Evolutionary conservation across 2,329 filamentous ascomycete genomes (phyloP).

Genomic region (Talaromyces sp.): DNA sequence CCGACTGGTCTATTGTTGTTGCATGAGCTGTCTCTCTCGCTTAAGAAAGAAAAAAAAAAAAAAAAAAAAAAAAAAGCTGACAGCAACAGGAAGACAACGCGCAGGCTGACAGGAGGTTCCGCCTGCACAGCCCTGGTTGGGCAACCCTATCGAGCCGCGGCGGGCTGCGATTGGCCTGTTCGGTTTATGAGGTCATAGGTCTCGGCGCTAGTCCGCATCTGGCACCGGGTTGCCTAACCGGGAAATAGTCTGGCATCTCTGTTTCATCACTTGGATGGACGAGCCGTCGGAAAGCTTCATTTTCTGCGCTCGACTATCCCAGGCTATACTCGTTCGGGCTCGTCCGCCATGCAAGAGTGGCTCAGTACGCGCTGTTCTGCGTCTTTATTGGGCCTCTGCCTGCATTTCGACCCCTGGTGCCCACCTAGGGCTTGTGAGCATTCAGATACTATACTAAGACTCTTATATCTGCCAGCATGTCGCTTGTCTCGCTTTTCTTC

Average conservation of each 20-base stretch:
- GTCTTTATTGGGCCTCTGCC: background rate
- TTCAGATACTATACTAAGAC: background rate
- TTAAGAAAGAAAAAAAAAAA: background rate
- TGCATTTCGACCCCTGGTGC: background rate
- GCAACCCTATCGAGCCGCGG: too few relatives aligned
- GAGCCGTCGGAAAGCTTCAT: background rate
- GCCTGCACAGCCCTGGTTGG: background rate
- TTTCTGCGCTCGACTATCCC: background rate
- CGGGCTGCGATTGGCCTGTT: constrained; percentile 2
- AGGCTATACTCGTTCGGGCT: background rate
- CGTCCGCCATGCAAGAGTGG: background rate
- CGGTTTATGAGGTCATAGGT: constrained; percentile 11
- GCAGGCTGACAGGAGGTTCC: background rate
- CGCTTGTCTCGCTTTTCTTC: background rate
- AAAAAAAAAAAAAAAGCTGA: background rate
- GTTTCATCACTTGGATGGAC: background rate
- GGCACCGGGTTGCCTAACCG: background rate
- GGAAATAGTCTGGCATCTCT: background rate
- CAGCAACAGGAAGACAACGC: background rate
- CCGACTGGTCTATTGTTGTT: background rate
- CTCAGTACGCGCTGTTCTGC: background rate
- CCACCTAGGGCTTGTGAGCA: background rate
- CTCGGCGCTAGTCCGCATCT: background rate
- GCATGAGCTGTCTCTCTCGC: background rate
- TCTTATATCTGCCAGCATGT: background rate